A percentile compares a stretch with the other conserved stretches of the same genome.
Conservation (phyloP, 768 basidiomycete species). For the Panaeolus cyanescens region DNA sequence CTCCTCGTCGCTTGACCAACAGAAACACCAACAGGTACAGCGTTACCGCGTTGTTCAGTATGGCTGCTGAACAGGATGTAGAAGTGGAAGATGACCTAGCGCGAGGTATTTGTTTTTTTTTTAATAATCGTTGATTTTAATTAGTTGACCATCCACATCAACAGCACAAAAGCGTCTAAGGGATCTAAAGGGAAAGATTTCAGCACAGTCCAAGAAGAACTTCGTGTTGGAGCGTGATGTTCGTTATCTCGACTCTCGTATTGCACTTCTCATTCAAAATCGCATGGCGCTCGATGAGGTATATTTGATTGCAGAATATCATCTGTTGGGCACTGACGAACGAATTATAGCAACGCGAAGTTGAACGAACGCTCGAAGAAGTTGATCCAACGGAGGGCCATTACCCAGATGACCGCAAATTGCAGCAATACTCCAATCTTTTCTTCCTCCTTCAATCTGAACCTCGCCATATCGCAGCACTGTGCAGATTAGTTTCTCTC, state of each 20-base stretch:
- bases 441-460: conserved; percentile 99
- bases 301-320: conserved; percentile 25
- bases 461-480: conserved; percentile 93
- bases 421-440: conserved; percentile 96
- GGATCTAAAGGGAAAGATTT: conserved; percentile 95
- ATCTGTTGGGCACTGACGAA: conserved; percentile 15
- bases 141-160: conserved; percentile 1
- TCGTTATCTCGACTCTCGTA: conserved; percentile 95
- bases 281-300: conserved; percentile 97
- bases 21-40: conserved; percentile 96
- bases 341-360: conserved; percentile 79
- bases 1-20: conserved; percentile 79
- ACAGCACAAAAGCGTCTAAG: conserved; percentile 95
- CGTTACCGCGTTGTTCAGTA: conserved; percentile 93
- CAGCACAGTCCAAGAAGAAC: conserved; percentile 99
- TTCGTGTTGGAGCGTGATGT: conserved; percentile 99
- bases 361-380: conserved; percentile 94
- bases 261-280: conserved; percentile 97
- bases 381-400: conserved; percentile 91
- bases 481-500: conserved; percentile 94
- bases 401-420: conserved; percentile 91
- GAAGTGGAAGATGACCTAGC: conserved; percentile 98
- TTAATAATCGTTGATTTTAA: background rate
- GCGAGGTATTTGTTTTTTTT: conserved; percentile 67
- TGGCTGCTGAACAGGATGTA: conserved; percentile 98